Percentiles rank a stretch among this genome's conserved stretches.
Evolutionary conservation across 768 basidiomycete species (phyloP).

Genomic region (Psilocybe azurescens): DNA sequence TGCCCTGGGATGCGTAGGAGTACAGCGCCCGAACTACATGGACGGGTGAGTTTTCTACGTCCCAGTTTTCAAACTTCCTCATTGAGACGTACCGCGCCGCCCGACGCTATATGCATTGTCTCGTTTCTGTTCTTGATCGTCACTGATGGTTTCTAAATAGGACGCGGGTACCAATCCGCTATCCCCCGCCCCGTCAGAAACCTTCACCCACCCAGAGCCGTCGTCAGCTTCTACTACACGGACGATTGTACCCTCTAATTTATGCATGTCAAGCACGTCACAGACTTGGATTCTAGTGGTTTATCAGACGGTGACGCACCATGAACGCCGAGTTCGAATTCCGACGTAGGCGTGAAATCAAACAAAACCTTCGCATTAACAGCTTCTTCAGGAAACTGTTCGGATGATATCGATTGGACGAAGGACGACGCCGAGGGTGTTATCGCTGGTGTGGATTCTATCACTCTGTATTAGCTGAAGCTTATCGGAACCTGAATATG

Average conservation of each 20-base stretch:
- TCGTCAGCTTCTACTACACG: slow-evolving; percentile 81
- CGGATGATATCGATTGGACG: slow-evolving; percentile 42
- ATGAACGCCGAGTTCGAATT: slow-evolving; percentile 74
- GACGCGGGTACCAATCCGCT: slow-evolving; percentile 87
- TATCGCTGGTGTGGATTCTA: slow-evolving; percentile 24
- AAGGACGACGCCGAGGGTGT: slow-evolving; percentile 64
- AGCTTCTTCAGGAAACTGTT: slow-evolving; percentile 44
- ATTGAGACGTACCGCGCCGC: slow-evolving; percentile 54
- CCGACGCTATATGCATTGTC: slow-evolving; percentile 39
- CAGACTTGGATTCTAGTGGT: neutral
- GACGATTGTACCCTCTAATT: slow-evolving; percentile 65
- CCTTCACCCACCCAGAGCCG: slow-evolving; percentile 88
- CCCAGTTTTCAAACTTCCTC: neutral
- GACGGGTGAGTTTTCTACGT: slow-evolving; percentile 7
- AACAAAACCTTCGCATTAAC: slow-evolving; percentile 69
- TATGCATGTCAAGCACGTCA: slow-evolving; percentile 6
- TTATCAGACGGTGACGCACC: slow-evolving; percentile 41
- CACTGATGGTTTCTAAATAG: slow-evolving; percentile 56
- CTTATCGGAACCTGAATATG: slow-evolving; percentile 8
- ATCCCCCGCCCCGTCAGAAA: slow-evolving; percentile 57
- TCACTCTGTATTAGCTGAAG: slow-evolving; percentile 14
- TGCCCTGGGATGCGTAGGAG: slow-evolving; percentile 73
- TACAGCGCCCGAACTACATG: slow-evolving; percentile 81
- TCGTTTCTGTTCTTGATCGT: slow-evolving; percentile 24
- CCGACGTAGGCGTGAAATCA: slow-evolving; percentile 75